Conservation (phyloP, 129 eudicot genomes). For the Artemisia tridentata region DNA sequence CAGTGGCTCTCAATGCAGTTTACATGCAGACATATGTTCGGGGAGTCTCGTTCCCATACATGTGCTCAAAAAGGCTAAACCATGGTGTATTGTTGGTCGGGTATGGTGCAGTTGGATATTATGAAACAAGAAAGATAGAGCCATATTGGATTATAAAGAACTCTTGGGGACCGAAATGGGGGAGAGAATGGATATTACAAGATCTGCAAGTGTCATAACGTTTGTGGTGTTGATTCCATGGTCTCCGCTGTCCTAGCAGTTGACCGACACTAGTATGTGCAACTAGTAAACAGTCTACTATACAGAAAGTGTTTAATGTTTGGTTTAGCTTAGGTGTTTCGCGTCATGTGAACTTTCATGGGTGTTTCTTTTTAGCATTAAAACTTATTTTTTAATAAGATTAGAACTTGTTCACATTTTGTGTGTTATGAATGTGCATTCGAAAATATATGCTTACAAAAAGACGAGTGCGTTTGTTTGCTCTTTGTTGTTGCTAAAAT, state of each 20-base stretch:
- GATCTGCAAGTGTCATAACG: conserved; percentile 68
- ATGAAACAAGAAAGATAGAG: conserved; percentile 61
- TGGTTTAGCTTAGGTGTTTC: no score
- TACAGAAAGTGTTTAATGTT: no score
- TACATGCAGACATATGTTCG: conserved; percentile 76
- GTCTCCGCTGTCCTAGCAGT: conserved; percentile 74
- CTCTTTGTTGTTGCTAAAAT: no score
- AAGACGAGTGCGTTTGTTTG: no score
- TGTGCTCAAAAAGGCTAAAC: conserved; percentile 60
- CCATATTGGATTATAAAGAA: conserved; percentile 90
- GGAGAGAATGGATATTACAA: conserved; percentile 79
- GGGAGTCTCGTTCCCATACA: conserved; percentile 82
- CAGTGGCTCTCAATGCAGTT: conserved; percentile 75
- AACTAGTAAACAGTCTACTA: no score
- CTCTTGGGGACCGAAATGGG: conserved; percentile 78
- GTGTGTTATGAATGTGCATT: no score
- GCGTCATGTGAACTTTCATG: no score
- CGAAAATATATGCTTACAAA: no score
- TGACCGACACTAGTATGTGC: conserved; percentile 19
- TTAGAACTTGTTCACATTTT: no score
- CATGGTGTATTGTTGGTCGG: conserved; percentile 83
- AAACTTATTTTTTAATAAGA: no score
- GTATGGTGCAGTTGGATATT: conserved; percentile 59
- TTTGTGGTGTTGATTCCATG: conserved; percentile 82
- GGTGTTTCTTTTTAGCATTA: no score